phyloP scores from a whole-genome alignment of 257 asterid species.

The Fraxinus americana region DNA sequence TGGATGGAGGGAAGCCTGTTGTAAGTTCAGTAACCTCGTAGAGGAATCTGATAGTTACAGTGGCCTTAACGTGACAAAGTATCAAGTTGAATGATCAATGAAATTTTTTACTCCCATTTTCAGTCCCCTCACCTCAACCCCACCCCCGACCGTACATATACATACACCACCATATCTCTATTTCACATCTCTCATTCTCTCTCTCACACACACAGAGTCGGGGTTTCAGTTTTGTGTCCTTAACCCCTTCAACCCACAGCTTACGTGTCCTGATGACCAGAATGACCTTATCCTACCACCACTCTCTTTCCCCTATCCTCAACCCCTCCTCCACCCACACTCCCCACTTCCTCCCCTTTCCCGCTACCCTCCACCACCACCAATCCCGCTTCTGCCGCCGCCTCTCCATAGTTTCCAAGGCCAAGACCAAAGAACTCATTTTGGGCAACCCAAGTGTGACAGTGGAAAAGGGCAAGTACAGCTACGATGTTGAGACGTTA shows the following conservation, averaged over 20 bases:
- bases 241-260: constrained; percentile 8
- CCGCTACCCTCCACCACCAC: constrained; percentile 29
- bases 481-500: constrained; percentile 93
- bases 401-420: constrained; percentile 48
- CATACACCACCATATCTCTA: constrained; percentile 7
- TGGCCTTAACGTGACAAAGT: too few relatives aligned
- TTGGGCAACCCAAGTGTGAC: constrained; percentile 85
- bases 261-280: constrained; percentile 49
- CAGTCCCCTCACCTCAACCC: neutral
- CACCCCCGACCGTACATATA: neutral
- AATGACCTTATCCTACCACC: constrained; percentile 51
- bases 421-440: constrained; percentile 65
- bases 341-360: constrained; percentile 33
- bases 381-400: constrained; percentile 31
- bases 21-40: too few relatives aligned
- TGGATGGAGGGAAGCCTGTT: too few relatives aligned
- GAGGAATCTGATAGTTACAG: too few relatives aligned
- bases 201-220: constrained; percentile 15
- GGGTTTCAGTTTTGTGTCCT: constrained; percentile 9
- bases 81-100: too few relatives aligned
- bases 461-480: constrained; percentile 92
- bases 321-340: constrained; percentile 45
- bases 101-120: too few relatives aligned
- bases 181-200: constrained; percentile 31
- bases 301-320: constrained; percentile 44